These are phyloP conservation scores for Staphylotrichum tortipilum DNA, from an alignment of 495 filamentous ascomycete genomes.

Conservation along the genomic window DNA sequence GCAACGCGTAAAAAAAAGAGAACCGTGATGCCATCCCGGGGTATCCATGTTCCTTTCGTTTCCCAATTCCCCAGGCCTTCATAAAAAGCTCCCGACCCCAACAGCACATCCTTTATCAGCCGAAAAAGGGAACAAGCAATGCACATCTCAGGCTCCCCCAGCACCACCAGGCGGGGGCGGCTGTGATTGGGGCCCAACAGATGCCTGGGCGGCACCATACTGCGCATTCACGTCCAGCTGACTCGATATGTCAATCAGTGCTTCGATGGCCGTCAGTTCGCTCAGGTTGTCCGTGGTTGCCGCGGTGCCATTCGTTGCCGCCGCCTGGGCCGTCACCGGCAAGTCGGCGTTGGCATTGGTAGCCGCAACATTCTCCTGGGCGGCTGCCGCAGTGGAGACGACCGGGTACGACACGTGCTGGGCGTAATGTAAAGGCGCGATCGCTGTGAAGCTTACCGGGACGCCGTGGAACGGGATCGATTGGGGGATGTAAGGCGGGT, in stretches of 20 bases:
- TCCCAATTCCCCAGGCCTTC: not conserved
- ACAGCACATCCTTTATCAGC: no score
- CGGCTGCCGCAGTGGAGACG: no score
- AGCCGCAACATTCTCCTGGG: no score
- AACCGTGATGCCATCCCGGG: not conserved
- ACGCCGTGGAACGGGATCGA: not conserved
- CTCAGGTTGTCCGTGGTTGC: no score
- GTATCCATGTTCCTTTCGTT: not conserved
- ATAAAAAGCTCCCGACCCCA: no score
- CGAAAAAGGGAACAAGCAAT: no score
- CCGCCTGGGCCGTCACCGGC: not conserved
- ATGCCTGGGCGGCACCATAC: not conserved
- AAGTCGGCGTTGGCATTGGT: not conserved
- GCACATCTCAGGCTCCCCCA: not conserved
- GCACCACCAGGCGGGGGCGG: not conserved
- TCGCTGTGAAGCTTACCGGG: no score
- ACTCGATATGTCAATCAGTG: not conserved
- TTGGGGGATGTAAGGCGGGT: conserved; percentile 5
- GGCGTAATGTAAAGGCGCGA: no score
- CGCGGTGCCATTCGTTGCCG: not conserved
- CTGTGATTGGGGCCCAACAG: no score
- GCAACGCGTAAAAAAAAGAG: not conserved
- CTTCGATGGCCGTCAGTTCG: not conserved
- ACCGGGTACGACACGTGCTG: no score
- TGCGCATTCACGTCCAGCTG: not conserved